Evolutionary conservation across 345 rosid species (phyloP).

Genomic region (Rhodamnia argentea): DNA sequence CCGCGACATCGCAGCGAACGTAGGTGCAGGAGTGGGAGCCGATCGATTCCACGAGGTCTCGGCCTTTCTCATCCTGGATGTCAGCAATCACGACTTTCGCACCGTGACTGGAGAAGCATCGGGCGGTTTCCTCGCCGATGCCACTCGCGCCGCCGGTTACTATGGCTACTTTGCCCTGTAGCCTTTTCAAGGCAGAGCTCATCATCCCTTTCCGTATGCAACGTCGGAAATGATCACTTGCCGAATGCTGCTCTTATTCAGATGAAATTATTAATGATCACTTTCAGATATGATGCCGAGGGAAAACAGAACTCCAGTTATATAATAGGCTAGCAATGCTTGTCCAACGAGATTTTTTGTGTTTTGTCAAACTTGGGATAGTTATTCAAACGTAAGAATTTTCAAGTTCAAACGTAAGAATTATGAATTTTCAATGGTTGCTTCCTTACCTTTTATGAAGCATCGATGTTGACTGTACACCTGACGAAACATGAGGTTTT

Average conservation of each 20-base stretch:
- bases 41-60: constrained; percentile 7
- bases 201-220: background rate
- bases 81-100: constrained; percentile 13
- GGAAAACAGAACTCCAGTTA: background rate
- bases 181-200: background rate
- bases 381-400: too few relatives aligned
- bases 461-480: background rate
- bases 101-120: constrained; percentile 4
- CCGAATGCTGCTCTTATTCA: background rate
- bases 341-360: background rate
- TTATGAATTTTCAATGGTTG: background rate
- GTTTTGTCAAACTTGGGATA: background rate
- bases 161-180: constrained; percentile 11
- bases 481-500: background rate
- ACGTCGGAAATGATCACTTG: background rate
- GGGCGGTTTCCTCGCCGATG: constrained; percentile 10
- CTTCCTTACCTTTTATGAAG: background rate
- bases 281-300: background rate
- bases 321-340: background rate
- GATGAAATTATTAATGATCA: background rate
- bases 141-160: constrained; percentile 15
- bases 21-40: background rate
- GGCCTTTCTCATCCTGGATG: constrained; percentile 7
- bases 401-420: too few relatives aligned
- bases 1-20: constrained; percentile 13